Evolutionary conservation across 768 basidiomycete genomes (phyloP).

Genomic region (Rhodotorula kratochvilovae): DNA sequence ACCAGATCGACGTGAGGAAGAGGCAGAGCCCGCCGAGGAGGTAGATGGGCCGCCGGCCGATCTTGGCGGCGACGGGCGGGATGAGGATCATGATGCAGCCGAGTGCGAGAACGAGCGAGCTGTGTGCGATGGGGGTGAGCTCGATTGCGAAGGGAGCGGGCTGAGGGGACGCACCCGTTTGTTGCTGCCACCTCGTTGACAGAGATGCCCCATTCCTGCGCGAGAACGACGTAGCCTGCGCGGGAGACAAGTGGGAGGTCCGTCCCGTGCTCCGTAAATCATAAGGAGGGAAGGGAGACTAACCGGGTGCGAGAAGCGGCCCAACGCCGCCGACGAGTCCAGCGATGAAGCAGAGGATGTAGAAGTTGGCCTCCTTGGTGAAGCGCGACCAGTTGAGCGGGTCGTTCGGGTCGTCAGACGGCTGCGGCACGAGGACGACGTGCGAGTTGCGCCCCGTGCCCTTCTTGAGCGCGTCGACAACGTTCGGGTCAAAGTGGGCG

Average conservation of each 20-base stretch:
- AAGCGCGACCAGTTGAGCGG: slow-evolving; percentile 8
- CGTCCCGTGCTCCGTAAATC: too few relatives aligned
- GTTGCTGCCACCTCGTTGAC: slow-evolving; percentile 53
- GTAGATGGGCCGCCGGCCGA: slow-evolving; percentile 46
- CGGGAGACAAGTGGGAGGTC: too few relatives aligned
- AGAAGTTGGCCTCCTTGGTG: slow-evolving; percentile 45
- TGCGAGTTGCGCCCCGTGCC: slow-evolving; percentile 39
- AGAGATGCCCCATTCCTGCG: slow-evolving; percentile 51
- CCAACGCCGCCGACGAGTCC: slow-evolving; percentile 33
- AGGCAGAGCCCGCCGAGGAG: slow-evolving; percentile 1
- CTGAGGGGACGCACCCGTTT: slow-evolving; percentile 36
- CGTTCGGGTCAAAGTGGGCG: neutral
- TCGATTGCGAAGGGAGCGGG: too few relatives aligned
- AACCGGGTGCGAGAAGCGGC: slow-evolving; percentile 42
- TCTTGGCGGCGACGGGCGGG: slow-evolving; percentile 52
- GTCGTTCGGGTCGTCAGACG: slow-evolving; percentile 40
- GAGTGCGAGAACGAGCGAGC: slow-evolving; percentile 31
- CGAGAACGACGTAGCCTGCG: slow-evolving; percentile 49
- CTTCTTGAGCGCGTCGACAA: slow-evolving; percentile 35
- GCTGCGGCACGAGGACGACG: slow-evolving; percentile 52
- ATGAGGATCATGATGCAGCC: slow-evolving; percentile 17
- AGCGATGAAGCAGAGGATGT: slow-evolving; percentile 36
- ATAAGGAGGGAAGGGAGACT: neutral
- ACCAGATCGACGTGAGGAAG: slow-evolving; percentile 51
- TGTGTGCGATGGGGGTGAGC: too few relatives aligned